Evolutionary conservation across 768 basidiomycete genomes (phyloP), one percentile per base, ranked within the genome.

Genomic region (Tulasnella sp.): DNA sequence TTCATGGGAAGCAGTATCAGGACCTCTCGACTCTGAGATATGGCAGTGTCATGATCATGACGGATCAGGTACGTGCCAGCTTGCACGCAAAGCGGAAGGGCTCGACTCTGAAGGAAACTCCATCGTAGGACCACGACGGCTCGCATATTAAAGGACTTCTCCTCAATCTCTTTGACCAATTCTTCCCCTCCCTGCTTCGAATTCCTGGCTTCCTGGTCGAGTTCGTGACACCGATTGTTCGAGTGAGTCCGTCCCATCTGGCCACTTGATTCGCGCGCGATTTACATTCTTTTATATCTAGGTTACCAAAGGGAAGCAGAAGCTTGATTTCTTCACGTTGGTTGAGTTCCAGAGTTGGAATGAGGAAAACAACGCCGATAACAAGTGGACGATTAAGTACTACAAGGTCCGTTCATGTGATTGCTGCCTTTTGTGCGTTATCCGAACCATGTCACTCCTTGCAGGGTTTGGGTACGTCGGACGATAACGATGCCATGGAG

Each of bases 61-160:
- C 98, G 5, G 98, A 99, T 92, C 97, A 98, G 90, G 96, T 95
- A 76, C 73, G 89, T 85, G 24, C 14, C 12, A 6, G 39, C 74
- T 5, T 76, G n/a, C 56, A 27, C 36, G 4, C 46, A 18, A n/a
- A 10, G 31, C 24, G 73, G n/a, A n/a, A 21, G 34, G 71, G 56
- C 36, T 42, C 34, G 31, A 27, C 31, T 72, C 74, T 72, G 6
- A 71, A 56, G 71, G 81, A 79, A 38, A 27, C 62, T 27, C 27
- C 6, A 71, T 27, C 74, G 31, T 84, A 98, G 96, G 98, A 99
- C 90, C 96, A 99, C 86, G 98, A 99, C 86, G 98, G 98, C 75
- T 99, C 98, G n/a, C 98, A 99, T 86, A 99, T 99, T 87, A 99
- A 99, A 85, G 98, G 98, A n/a, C 90, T 99, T 10, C 89, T 99